Base-by-base conservation (phyloP, 805 yeast species). In the Wickerhamiella sorbophila region DNA sequence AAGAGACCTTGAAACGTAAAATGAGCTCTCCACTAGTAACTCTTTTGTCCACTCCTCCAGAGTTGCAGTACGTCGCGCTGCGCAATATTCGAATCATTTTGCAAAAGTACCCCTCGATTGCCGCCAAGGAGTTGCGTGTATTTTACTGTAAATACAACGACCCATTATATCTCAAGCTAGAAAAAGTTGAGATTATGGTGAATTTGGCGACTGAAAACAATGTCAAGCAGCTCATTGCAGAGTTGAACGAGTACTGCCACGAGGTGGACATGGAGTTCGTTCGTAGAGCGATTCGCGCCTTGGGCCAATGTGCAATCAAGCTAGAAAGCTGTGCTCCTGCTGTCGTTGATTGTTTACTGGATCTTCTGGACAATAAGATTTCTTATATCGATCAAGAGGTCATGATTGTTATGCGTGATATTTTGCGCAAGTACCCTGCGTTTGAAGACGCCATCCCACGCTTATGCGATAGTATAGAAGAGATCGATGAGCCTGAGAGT, bases 221-320 rank as follows among this genome's bases (percentile, higher is more conserved):
- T 50, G 67, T 77, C 20, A 72, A 69, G 16, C 63, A 70, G 34
- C 83, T 87, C 2, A 61, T 86, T 34, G 63, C 75, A 21, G 97
- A 87, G 56, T 61, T 87, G 42, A 83, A 80, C 51, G 95, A 83
- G 52, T 85, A 86, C 62, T 87, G 94, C 9, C 74, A 85, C 14
- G 95, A 86, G 54, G 80, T 86, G 14, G 95, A 87, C 58, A 71
- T 79, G 43, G 82, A 80, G 46, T 85, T 87, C 86, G 86, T 91
- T 5, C 66, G 94, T 40, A 81, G 87, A 49, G 84, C 95, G 1
- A 76, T 87, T 9, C 67, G 91, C 50, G 95, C 95, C 0, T 75
- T 88, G 47, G 96, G 95, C 14, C 88, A 88, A 56, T 63, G 84
- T 27, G 94, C 95, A 0, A 77, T 87, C 31, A 85, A 85, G 57